phyloP scores from a whole-genome alignment of 305 asterid species.

The Solanum aculeatissimum region DNA sequence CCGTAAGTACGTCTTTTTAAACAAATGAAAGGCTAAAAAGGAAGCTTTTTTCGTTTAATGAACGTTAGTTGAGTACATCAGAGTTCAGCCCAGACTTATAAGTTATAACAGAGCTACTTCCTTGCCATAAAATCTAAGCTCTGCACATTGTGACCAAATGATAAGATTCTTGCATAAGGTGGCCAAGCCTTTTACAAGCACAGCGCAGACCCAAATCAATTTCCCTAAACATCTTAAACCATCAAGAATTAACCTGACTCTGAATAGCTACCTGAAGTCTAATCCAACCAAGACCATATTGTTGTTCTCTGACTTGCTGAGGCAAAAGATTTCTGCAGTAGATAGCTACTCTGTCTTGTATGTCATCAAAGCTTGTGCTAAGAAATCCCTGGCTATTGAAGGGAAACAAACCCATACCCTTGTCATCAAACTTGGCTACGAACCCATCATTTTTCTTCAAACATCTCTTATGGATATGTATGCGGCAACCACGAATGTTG shows the following conservation, averaged over 20 bases:
- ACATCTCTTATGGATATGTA: constrained; percentile 42
- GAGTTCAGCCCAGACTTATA: not conserved
- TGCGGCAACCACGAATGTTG: constrained; percentile 16
- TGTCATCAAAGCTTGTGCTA: constrained; percentile 16
- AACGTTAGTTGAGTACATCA: not conserved
- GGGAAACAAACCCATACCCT: constrained; percentile 14
- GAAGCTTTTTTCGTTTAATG: not conserved
- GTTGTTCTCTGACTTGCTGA: constrained; percentile 10
- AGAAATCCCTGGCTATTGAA: constrained; percentile 5
- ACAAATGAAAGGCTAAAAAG: not conserved
- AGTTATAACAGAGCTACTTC: not conserved
- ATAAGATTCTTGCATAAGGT: constrained; percentile 9
- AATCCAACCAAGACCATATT: constrained; percentile 14
- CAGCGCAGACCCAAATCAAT: not conserved
- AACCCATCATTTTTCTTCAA: constrained; percentile 6
- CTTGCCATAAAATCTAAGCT: not conserved
- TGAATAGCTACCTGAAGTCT: constrained; percentile 9
- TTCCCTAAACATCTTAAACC: constrained; percentile 6
- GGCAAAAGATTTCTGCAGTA: constrained; percentile 8
- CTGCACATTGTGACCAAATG: constrained; percentile 3
- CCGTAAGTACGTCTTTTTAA: not conserved
- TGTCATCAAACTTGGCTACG: constrained; percentile 11
- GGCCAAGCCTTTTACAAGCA: not conserved
- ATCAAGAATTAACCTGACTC: constrained; percentile 8
- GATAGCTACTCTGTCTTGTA: constrained; percentile 25